Percentiles rank a stretch among this genome's conserved stretches.
Conservation (phyloP, 108 stramenopile species). For the Hondaea fermentalgiana region DNA sequence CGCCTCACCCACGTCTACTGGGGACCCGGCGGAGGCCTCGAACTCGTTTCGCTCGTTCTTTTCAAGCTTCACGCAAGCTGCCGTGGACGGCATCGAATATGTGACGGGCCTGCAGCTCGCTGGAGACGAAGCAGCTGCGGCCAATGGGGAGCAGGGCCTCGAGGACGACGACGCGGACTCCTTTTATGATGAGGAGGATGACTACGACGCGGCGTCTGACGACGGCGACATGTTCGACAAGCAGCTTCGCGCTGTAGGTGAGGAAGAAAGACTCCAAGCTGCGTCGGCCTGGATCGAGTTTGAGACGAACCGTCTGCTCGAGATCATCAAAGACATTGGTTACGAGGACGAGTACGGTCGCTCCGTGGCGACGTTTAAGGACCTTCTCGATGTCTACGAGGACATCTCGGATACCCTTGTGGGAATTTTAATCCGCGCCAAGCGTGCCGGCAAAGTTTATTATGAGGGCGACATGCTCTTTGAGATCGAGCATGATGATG, state of each 20-base stretch:
- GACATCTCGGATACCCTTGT: slow-evolving; percentile 1
- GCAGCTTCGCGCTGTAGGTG: background rate
- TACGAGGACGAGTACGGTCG: background rate
- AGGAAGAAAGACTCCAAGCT: background rate
- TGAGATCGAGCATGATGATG: background rate
- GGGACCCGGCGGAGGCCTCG: background rate
- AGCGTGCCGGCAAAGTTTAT: background rate
- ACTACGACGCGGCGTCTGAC: background rate
- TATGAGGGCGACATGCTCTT: slow-evolving; percentile 16
- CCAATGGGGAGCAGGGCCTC: background rate
- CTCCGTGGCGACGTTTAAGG: background rate
- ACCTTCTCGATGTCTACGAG: background rate
- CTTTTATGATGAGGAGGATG: background rate
- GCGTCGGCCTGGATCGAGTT: slow-evolving; percentile 12
- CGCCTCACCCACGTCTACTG: background rate
- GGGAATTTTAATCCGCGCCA: background rate
- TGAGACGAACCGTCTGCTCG: slow-evolving; percentile 12
- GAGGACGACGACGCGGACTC: background rate
- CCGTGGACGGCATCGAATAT: slow-evolving; percentile 7
- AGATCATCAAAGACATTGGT: background rate
- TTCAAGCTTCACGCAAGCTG: background rate
- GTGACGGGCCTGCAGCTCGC: background rate
- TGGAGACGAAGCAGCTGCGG: background rate
- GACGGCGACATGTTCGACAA: background rate
- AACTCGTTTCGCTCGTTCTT: background rate